Evolutionary conservation across 2,329 filamentous ascomycete species (phyloP).

Genomic region (Pleoardoris graminearum): DNA sequence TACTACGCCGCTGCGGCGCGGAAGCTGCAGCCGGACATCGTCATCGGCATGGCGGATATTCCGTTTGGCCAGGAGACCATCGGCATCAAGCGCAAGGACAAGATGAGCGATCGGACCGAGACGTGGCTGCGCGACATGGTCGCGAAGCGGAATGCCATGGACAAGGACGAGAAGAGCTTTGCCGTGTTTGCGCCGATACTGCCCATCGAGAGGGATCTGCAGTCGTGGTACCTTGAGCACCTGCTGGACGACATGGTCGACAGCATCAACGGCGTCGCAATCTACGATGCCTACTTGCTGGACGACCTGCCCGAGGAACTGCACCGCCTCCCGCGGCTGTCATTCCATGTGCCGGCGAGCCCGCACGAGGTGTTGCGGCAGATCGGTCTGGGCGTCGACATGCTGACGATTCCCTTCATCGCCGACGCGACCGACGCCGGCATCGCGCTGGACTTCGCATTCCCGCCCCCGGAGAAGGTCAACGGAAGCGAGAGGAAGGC

Average conservation of each 20-base stretch:
- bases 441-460: conserved; percentile 78
- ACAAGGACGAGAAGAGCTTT: conserved; percentile 33
- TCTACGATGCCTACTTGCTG: conserved; percentile 75
- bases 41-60: conserved; percentile 75
- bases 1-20: conserved; percentile 70
- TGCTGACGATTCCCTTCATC: conserved; percentile 78
- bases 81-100: conserved; percentile 72
- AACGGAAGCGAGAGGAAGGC: conserved; percentile 23
- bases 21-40: conserved; percentile 76
- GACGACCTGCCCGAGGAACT: conserved; percentile 67
- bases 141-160: conserved; percentile 42
- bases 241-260: conserved; percentile 65
- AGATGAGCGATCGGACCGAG: conserved; percentile 86
- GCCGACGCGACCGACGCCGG: conserved; percentile 77
- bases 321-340: conserved; percentile 69
- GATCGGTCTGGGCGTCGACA: conserved; percentile 74
- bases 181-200: conserved; percentile 66
- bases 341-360: conserved; percentile 68
- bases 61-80: conserved; percentile 61
- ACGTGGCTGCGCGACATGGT: conserved; percentile 76
- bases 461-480: conserved; percentile 55
- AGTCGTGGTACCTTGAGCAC: conserved; percentile 78
- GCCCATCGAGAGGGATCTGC: conserved; percentile 72
- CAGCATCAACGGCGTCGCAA: conserved; percentile 66
- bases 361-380: conserved; percentile 80